Evolutionary conservation across 1,139 yeast genomes (phyloP).

Genomic region (Hyphopichia burtonii): DNA sequence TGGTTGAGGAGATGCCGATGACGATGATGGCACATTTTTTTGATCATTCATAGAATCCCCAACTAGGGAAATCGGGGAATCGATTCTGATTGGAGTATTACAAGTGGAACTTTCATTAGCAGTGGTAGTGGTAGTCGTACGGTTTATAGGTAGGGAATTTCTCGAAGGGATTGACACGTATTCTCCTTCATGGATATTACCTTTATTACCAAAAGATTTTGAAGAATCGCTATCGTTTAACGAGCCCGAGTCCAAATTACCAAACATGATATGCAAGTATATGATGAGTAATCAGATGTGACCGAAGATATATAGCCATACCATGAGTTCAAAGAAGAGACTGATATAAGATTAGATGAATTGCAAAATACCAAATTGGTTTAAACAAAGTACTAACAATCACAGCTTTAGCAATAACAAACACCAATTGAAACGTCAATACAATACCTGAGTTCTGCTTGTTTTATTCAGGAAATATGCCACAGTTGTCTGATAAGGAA

Average conservation of each 20-base stretch:
- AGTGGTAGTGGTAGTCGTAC: not conserved
- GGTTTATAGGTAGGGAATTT: conserved; percentile 24
- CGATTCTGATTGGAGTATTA: conserved; percentile 12
- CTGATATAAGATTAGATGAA: no score
- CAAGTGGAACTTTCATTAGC: conserved; percentile 4
- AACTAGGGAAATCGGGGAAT: conserved; percentile 14
- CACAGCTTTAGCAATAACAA: no score
- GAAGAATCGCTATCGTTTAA: not conserved
- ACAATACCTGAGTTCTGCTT: no score
- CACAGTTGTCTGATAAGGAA: no score
- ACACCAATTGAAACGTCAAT: no score
- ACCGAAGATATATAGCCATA: no score
- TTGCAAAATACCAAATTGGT: no score
- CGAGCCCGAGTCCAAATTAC: not conserved
- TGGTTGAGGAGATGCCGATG: not conserved
- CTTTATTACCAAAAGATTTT: not conserved
- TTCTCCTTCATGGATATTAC: conserved; percentile 32
- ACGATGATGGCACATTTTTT: not conserved
- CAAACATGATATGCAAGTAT: no score
- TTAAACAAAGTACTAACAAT: no score
- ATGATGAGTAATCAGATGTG: no score
- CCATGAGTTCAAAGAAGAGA: no score
- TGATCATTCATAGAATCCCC: not conserved
- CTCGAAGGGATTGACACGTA: conserved; percentile 24
- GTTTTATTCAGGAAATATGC: no score